Base-by-base conservation (phyloP, 1,284 basidiomycete species). In the Puccinia novopanici region DNA sequence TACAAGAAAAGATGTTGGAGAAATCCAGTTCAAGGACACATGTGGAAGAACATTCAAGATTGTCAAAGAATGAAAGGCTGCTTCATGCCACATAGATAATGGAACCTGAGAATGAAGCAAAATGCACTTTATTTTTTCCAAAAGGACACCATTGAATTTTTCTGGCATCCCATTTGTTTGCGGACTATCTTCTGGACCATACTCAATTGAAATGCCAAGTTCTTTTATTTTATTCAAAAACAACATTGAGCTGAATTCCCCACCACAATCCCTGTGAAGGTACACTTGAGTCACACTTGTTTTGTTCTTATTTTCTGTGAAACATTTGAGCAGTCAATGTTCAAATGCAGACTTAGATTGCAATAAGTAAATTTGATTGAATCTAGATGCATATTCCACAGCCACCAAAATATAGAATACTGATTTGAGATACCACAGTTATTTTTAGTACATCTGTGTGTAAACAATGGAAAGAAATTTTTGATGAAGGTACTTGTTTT, bases 101-200 rank as follows among this genome's bases (percentile, higher is more conserved):
- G 68, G 68, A 30, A 50, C 45, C 10, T 40, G 4, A 10, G 68
- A 71, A 34, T 71, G 68, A 9, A 48, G n/a, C 1, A 71, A 19
- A 27, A 71, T 52, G 22, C 68, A 71, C 19, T 48, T 34, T 6
- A 71, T 71, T 42, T 71, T 71, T 10, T 48, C 50, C 1, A 72
- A n/a, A 1, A 72, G 10, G 9, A 40, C 24, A 2, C 52, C 22
- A 40, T 72, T 72, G 22, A 72, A 72, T 6, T 34, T 6, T 15
- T 72, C 37, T 15, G 52, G 27, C 3, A 72, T 9, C 19, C 70
- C 70, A 30, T 72, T 72, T 54, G 70, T 55, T 57, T 72, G 70
- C 3, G 70, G 70, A 55, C 3, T 27, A 40, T 72, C 30, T 4
- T 50, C 70, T 19, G 70, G 70, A n/a, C 48, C 70, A 12, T 17